phyloP scores from a whole-genome alignment of 805 yeast species.

The Blastobotrys chiropterorum region DNA sequence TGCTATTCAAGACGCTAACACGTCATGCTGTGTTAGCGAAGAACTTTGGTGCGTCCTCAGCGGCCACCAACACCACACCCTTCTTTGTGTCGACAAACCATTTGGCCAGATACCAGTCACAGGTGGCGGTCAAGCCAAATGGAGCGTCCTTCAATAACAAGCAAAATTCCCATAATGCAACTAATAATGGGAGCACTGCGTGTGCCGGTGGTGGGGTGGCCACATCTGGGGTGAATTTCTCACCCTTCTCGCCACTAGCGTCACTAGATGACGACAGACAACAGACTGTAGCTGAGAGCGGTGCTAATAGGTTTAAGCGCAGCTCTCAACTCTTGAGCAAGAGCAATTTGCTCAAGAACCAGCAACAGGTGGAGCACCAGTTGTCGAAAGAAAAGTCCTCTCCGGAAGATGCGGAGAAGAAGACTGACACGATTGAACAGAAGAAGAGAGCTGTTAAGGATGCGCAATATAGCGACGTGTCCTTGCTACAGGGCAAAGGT shows the following conservation, averaged over 20 bases:
- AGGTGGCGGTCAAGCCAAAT: conserved; percentile 22
- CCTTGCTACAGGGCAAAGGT: background rate
- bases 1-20: conserved; percentile 34
- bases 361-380: background rate
- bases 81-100: conserved; percentile 37
- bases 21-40: conserved; percentile 36
- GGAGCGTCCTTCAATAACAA: conserved; percentile 3
- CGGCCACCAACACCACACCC: conserved; percentile 27
- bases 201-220: conserved; percentile 15
- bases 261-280: conserved; percentile 21
- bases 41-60: conserved; percentile 31
- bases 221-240: conserved; percentile 15
- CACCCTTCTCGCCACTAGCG: conserved; percentile 16
- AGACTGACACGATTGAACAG: background rate
- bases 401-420: conserved; percentile 8
- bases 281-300: background rate
- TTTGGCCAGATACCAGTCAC: conserved; percentile 34
- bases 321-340: conserved; percentile 2
- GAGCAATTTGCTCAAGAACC: background rate
- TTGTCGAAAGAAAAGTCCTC: background rate
- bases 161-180: conserved; percentile 5
- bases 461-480: background rate
- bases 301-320: conserved; percentile 6
- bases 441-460: background rate
- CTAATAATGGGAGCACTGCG: background rate